A percentile compares a stretch with the other conserved stretches of the same genome.
Conservation (phyloP, 2,329 filamentous ascomycete genomes). For the Ophiostoma tasmaniense region DNA sequence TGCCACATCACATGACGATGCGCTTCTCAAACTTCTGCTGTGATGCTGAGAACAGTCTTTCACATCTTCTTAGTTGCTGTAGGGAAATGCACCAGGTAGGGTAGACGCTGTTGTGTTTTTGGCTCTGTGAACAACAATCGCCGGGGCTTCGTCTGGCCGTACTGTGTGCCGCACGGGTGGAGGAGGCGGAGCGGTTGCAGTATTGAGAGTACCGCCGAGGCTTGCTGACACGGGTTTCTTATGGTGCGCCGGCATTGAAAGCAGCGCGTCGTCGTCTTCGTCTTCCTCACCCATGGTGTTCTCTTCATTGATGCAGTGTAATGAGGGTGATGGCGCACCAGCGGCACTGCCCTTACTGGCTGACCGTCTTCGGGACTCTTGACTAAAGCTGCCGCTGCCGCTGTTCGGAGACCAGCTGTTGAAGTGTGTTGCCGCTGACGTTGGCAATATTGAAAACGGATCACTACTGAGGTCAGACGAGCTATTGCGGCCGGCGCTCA, state of each 20-base stretch:
- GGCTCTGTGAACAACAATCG: slow-evolving; percentile 3
- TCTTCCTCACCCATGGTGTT: slow-evolving; percentile 17
- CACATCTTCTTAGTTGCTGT: not conserved
- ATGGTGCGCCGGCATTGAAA: not conserved
- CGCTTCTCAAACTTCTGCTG: not conserved
- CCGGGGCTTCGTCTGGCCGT: not conserved
- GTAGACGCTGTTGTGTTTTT: not conserved
- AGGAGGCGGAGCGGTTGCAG: not conserved
- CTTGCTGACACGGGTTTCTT: not conserved
- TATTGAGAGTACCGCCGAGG: not conserved
- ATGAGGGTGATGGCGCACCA: slow-evolving; percentile 30
- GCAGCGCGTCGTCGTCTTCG: not conserved
- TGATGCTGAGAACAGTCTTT: not conserved
- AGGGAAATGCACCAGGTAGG: not conserved
- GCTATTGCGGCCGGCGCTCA: slow-evolving; percentile 29
- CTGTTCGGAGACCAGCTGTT: not conserved
- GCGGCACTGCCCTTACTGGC: slow-evolving; percentile 25
- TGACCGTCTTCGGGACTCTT: not conserved
- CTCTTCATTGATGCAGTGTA: slow-evolving; percentile 41
- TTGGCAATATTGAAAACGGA: slow-evolving; percentile 26
- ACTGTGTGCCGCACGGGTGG: not conserved
- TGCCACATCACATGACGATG: not conserved
- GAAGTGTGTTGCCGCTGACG: slow-evolving; percentile 18
- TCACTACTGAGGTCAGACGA: slow-evolving; percentile 33
- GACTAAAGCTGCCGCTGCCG: not conserved